Percentiles rank a stretch among this genome's conserved stretches.
These are phyloP conservation scores for Populus trichocarpa DNA, from an alignment of 441 rosid species.

Conservation along the genomic window DNA sequence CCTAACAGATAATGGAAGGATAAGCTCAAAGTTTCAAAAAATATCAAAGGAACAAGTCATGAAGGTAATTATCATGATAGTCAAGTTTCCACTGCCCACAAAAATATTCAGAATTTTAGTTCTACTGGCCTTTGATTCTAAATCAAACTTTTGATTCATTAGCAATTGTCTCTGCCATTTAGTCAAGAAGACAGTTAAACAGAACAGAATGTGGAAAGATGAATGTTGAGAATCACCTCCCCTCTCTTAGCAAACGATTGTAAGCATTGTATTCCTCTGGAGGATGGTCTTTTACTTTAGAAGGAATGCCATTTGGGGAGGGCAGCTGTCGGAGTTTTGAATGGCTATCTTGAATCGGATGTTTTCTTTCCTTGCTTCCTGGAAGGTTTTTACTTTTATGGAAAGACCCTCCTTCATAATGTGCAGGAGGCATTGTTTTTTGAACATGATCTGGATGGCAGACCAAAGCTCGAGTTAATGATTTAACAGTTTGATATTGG, in stretches of 20 bases:
- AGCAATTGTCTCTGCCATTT: neutral
- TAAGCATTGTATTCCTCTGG: constrained; percentile 40
- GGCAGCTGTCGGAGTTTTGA: constrained; percentile 32
- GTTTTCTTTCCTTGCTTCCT: constrained; percentile 31
- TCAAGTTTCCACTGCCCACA: neutral
- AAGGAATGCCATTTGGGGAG: constrained; percentile 31
- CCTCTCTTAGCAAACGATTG: constrained; percentile 53
- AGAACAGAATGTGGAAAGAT: constrained; percentile 14
- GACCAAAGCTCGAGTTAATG: constrained; percentile 10
- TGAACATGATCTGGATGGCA: constrained; percentile 39
- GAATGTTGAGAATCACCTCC: constrained; percentile 52
- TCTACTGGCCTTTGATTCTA: neutral
- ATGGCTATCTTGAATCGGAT: constrained; percentile 30
- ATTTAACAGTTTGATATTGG: constrained; percentile 1
- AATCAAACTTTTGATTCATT: neutral
- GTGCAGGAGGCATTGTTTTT: constrained; percentile 29
- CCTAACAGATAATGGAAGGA: constrained; percentile 38
- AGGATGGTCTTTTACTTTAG: constrained; percentile 32
- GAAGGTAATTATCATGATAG: neutral
- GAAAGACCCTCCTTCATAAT: constrained; percentile 33
- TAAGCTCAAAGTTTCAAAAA: constrained; percentile 18
- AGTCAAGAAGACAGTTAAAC: constrained; percentile 14
- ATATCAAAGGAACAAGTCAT: neutral
- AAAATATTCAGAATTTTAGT: constrained; percentile 1
- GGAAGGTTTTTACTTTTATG: constrained; percentile 34